Evolutionary conservation across 2,329 filamentous ascomycete species (phyloP), one percentile per base, ranked within the genome.

Genomic region (Fusarium abutilonis): DNA sequence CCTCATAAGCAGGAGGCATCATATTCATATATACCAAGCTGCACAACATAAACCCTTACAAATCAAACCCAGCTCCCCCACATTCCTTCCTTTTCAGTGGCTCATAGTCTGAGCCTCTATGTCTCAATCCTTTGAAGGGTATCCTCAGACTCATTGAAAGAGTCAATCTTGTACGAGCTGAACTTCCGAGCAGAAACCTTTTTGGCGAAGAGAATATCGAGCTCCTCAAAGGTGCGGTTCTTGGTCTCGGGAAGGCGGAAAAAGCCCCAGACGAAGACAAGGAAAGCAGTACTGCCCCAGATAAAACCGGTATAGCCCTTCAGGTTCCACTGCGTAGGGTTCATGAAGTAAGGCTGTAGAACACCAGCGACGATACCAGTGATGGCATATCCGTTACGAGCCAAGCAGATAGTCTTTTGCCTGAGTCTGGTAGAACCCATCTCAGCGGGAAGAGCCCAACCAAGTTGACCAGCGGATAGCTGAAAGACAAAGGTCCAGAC

Each of bases 211-310:
- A 86, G 66, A 10, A 80, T 74, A 49, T 85, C 83, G 1, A 86
- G 74, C 70, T 86, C 82, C 63, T 82, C 81, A 41, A 83, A 80
- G 0, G 80, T 82, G 19, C 81, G 76, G 3, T 77, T 80, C 38
- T 79, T 80, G 1, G 82, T 79, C 70, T 86, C 84, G 6, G 82
- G 82, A 8, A 84, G 70, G 17, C 79, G 80, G 67, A 82, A 77
- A 55, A 77, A 81, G 56, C 82, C 72, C 73, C 73, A 75, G 14
- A 70, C 28, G 9, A 73, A 69, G 8, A 72, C 64, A 4, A 66
- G 5, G 11, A 70, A 63, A 10, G 64, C 61, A 3, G 68, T 72
- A n/a, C 55, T 56, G 3, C 64, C 67, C 71, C 70, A 73, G 41
- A 73, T 23, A 28, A 74, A 73, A 1, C 83, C 83, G 11, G 72